A percentile compares a stretch with the other conserved stretches of the same genome.
phyloP scores from a whole-genome alignment of 208 protist species.

The Leishmania braziliensis region DNA sequence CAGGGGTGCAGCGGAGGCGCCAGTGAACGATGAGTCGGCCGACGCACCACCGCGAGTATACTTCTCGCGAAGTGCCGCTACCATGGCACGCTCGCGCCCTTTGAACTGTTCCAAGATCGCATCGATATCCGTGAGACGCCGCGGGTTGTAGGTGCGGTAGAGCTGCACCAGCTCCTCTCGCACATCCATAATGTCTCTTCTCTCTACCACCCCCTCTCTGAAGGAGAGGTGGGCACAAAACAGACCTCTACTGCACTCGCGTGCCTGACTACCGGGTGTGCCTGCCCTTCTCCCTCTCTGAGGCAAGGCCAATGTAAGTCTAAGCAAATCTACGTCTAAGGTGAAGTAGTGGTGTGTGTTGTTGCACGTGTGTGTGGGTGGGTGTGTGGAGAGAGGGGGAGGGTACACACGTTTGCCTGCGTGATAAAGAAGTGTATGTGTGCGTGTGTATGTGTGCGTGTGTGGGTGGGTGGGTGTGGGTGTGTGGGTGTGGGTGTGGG shows the following conservation, averaged over 20 bases:
- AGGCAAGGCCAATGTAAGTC: neutral
- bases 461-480: neutral
- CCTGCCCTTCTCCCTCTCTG: neutral
- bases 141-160: conserved; percentile 62
- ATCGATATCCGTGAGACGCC: conserved; percentile 57
- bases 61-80: conserved; percentile 42
- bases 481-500: neutral
- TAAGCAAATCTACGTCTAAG: neutral
- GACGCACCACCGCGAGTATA: conserved; percentile 26
- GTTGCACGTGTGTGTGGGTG: neutral
- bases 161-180: conserved; percentile 46
- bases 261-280: too few relatives aligned
- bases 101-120: conserved; percentile 46
- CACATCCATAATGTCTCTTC: conserved; percentile 31
- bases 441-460: neutral
- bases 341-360: neutral
- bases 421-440: neutral
- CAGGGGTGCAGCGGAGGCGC: neutral
- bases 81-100: conserved; percentile 52
- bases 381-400: neutral
- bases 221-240: neutral
- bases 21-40: neutral
- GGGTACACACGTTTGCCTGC: neutral
- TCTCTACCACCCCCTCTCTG: neutral
- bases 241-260: too few relatives aligned